These are phyloP conservation scores for Neurospora tetrasperma DNA, from an alignment of 495 filamentous ascomycete genomes.

Conservation along the genomic window DNA sequence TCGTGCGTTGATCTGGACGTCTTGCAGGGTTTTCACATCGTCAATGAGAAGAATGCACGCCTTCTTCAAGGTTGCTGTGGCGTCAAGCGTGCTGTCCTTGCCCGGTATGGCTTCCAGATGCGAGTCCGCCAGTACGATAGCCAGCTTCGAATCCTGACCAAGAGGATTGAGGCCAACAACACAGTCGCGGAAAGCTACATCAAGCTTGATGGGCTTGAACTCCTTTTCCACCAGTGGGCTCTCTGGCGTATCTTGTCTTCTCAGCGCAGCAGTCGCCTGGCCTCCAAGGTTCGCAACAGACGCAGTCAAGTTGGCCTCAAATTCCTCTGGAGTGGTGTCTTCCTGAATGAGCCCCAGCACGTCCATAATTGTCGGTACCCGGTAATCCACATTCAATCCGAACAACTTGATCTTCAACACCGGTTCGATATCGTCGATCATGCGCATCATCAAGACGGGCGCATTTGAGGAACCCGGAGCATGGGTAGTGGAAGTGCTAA, in stretches of 20 bases:
- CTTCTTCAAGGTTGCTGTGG: conserved; percentile 58
- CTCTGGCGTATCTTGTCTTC: conserved; percentile 11
- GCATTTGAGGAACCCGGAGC: conserved; percentile 37
- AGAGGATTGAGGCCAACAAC: conserved; percentile 80
- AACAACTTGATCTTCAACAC: conserved; percentile 77
- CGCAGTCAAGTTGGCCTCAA: conserved; percentile 63
- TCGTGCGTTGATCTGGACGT: conserved; percentile 38
- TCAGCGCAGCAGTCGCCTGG: conserved; percentile 37
- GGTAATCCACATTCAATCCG: conserved; percentile 75
- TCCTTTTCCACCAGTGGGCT: conserved; percentile 5
- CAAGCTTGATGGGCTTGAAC: conserved; percentile 49
- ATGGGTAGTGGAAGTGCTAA: conserved; percentile 26
- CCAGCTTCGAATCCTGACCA: conserved; percentile 57
- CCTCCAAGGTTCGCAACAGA: conserved; percentile 73
- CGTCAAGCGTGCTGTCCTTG: conserved; percentile 47
- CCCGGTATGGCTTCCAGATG: conserved; percentile 53
- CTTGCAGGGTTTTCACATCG: conserved; percentile 28
- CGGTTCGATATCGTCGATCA: conserved; percentile 91
- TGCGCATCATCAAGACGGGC: conserved; percentile 48
- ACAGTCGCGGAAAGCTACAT: conserved; percentile 67
- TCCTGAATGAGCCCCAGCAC: conserved; percentile 53
- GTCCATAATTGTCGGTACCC: conserved; percentile 68
- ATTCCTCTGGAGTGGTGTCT: conserved; percentile 59
- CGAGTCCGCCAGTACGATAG: conserved; percentile 69
- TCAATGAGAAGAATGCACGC: conserved; percentile 78